Conservation (phyloP, 108 stramenopile genomes). For the Halocafeteria seosinensis region DNA sequence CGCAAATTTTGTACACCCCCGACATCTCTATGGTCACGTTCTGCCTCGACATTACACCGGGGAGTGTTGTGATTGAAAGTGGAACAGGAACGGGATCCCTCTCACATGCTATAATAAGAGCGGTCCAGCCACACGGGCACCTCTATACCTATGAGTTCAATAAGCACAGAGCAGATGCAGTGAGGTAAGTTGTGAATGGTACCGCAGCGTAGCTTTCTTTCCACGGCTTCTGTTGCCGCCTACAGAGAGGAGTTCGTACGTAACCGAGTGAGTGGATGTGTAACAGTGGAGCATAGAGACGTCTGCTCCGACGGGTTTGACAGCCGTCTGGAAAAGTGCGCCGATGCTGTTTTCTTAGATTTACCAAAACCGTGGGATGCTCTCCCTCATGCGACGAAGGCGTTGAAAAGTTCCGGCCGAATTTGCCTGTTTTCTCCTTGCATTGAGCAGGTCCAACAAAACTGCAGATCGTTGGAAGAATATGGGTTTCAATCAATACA, state of each 20-base stretch:
- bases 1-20: constrained; percentile 72
- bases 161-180: constrained; percentile 54
- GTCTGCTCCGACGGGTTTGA: constrained; percentile 1
- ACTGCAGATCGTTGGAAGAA: constrained; percentile 35
- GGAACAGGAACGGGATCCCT: constrained; percentile 78
- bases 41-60: constrained; percentile 58
- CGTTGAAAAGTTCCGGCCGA: constrained; percentile 47
- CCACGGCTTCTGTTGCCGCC: background rate
- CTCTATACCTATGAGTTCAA: constrained; percentile 79
- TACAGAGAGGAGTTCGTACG: background rate
- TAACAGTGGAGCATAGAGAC: constrained; percentile 3
- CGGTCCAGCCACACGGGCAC: constrained; percentile 65
- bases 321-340: constrained; percentile 5
- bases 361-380: constrained; percentile 83
- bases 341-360: constrained; percentile 76
- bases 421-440: constrained; percentile 76
- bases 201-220: background rate
- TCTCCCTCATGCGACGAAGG: constrained; percentile 54
- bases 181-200: constrained; percentile 42
- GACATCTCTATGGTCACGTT: constrained; percentile 62
- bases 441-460: constrained; percentile 74
- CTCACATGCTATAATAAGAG: constrained; percentile 53
- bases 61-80: constrained; percentile 61
- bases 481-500: constrained; percentile 54
- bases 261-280: background rate